Evolutionary conservation across 2,329 filamentous ascomycete genomes (phyloP).

Genomic region (Aureobasidium sp.): DNA sequence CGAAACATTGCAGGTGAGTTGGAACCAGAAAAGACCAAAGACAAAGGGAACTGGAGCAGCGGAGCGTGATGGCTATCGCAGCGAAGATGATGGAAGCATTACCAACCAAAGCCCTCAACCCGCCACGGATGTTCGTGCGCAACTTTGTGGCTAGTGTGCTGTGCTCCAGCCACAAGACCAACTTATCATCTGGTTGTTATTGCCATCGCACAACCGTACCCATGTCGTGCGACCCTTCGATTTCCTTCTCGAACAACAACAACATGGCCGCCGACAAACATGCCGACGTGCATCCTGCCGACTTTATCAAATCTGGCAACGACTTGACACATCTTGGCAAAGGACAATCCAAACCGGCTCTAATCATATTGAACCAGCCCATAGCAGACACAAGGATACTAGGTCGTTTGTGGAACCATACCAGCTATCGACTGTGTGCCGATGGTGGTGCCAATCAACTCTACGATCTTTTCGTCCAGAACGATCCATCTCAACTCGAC

Average conservation of each 20-base stretch:
- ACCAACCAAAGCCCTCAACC: background rate
- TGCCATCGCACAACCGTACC: background rate
- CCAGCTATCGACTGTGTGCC: conserved; percentile 64
- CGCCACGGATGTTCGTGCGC: background rate
- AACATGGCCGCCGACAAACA: background rate
- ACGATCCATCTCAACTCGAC: background rate
- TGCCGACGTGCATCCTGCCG: conserved; percentile 1
- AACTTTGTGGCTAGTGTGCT: background rate
- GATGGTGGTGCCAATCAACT: conserved; percentile 86
- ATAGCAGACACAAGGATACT: conserved; percentile 45
- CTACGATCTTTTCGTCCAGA: conserved; percentile 37
- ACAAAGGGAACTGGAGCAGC: background rate
- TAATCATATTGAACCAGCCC: conserved; percentile 55
- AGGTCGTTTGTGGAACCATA: conserved; percentile 40
- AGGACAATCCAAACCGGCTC: conserved; percentile 24
- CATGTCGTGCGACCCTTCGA: background rate
- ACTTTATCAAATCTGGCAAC: conserved; percentile 6
- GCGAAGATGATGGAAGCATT: conserved; percentile 3
- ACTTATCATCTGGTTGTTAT: background rate
- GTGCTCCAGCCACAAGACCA: background rate
- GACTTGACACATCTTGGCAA: background rate
- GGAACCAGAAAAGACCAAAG: background rate
- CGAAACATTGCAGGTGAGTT: conserved; percentile 41
- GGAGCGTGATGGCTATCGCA: background rate
- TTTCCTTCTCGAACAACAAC: background rate